Base-by-base conservation (phyloP, 225 moss, liverwort and hornwort genomes). In the Polytrichum formosum region DNA sequence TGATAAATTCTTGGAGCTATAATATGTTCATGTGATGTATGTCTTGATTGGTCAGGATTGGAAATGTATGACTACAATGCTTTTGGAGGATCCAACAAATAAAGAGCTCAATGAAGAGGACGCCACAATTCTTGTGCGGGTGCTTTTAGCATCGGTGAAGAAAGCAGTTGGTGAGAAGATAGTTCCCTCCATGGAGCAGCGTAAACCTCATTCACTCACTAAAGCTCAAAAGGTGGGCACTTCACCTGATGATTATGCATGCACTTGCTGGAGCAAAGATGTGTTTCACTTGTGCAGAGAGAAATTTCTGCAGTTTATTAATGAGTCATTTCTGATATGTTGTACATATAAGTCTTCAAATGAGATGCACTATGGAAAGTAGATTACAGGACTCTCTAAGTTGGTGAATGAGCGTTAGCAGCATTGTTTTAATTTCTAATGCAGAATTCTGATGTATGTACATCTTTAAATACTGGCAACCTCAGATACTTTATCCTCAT, bases 151-250 rank as follows among this genome's bases (percentile, higher is more conserved):
- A 72, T 92, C 98, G 73, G 92, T 92, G 55, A 98, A 98, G 84
- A 94, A 98, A 88, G 88, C 91, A 25, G 90, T 92, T 71, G 94
- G 94, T 58, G 91, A 94, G 76, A 94, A 94, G 74, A 90, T 98
- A 77, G 91, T 94, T 74, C 91, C 98, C 68, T 78, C 92, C 26
- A 79, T 70, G 80, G 98, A 98, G 55, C 88, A 94, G 64, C 91
- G 98, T 46, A 94, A 92, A 84, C 73, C 79, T 60, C 87, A 66
- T 64, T 64, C 92, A 65, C 83, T 88, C 22, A 88, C 76, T 62
- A 98, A 76, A 85, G 85, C 91, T 75, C 98, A 98, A 71, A 94
- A 94, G 90, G 95, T 85, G 72, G 55, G 73, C 64, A 46, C 18
- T 64, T 58, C 62, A 68, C 55, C 37, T 67, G 61, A 29, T 60